Base-by-base conservation (phyloP, 1,284 basidiomycete species). In the Boletus smithii region DNA sequence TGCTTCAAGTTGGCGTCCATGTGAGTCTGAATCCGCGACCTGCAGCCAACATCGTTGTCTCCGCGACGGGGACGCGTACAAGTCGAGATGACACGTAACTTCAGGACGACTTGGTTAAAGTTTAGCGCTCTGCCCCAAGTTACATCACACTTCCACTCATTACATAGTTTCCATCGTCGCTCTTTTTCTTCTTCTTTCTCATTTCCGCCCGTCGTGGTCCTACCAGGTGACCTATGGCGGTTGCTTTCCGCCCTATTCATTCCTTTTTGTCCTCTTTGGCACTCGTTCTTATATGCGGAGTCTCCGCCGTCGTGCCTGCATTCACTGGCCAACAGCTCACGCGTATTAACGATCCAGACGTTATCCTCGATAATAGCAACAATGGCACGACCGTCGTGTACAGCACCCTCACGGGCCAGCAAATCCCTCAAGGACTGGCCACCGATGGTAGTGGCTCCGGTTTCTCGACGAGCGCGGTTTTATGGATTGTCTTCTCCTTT, bases 401-500 rank as follows among this genome's bases (percentile, higher is more conserved):
- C 50, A 71, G 80, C 51, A 65, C 77, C 4, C 20, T 33, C 22
- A 77, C 77, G 0, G 62, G 67, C 14, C 55, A 69, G 36, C 44
- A 61, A 22, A 70, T 84, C 14, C 62, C 73, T 3, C 83, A 85
- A 62, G 77, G 75, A 0, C 46, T 68, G 6, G 82, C 77, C 3
- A 72, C 78, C 3, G 83, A 85, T 57, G 83, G 81, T 7, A 69
- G 74, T 36, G 83, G 83, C 8, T 54, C 58, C 2, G 74, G 69
- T 24, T 77, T 77, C 53, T 68, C 73, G 41, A 51, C 67, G 2
- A 62, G 77, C 20, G 78, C 81, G 2, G 48, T 81, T 16, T 56
- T 83, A 14, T 85, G 83, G 83, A 72, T 83, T 8, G 65, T 58
- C 10, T 81, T 77, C 53, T 72, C 69, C 22, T 69, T 80, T 46